Evolutionary conservation across 441 rosid genomes (phyloP), one percentile per base, ranked within the genome.

Genomic region (Eruca vesicaria): DNA sequence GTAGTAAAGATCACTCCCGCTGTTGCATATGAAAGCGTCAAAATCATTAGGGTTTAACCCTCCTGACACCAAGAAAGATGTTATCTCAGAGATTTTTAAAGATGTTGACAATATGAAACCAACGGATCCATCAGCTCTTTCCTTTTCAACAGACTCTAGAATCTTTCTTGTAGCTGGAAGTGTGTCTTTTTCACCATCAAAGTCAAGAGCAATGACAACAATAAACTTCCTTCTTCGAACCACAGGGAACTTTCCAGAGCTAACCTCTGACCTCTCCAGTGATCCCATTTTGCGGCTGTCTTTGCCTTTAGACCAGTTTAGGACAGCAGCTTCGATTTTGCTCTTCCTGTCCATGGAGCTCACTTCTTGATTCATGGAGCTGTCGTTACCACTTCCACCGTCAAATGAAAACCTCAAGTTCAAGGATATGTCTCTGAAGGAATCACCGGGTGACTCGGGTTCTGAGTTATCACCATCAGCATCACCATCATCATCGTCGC

Each of bases 401-500:
- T 94, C 98, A 84, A 94, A 41, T 76, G 97, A 91, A 58, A 94
- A 83, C 85, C 75, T 94, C 68, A 94, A 85, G 86, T 94, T 94
- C 79, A 94, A 79, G 69, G 97, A 94, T 79, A 94, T 83, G 67
- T 92, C 97, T 79, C 97, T 94, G 78, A 94, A 82, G 35, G 97
- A 94, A 85, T 94, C 98, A 66, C 86, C 78, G 10, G 97, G 97
- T 59, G 98, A 93, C 28, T 93, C 95, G 9, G 92, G 78, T 63
- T 89, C 97, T 48, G 93, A 81, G 75, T 75, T 82, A 63, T 84
- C 92, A 77, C 48, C 55, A 2, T 45, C 53, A 16, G 16, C 84
- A 50, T 83, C 92, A 75, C 83, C 86, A 16, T 48, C 84, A 50
- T 83, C 92, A 75, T 84, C 86, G 31, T 88, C 87, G 75, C 77